Evolutionary conservation across 106 monocot genomes (phyloP).

Genomic region (Platanthera zijinensis): DNA sequence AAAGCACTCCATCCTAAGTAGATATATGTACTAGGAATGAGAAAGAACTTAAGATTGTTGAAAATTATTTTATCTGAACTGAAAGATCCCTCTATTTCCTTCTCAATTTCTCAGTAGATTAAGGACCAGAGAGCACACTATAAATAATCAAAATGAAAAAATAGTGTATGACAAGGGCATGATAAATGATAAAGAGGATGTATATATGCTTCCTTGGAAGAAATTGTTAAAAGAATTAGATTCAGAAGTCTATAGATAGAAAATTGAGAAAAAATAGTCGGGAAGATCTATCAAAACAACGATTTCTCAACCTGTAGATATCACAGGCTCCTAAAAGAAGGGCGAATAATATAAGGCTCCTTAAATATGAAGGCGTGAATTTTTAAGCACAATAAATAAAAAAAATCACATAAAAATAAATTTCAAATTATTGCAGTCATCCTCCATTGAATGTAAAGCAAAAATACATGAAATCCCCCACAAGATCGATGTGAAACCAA

Average conservation of each 20-base stretch:
- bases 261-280: background rate
- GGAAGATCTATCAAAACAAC: background rate
- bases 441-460: no score
- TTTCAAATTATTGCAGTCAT: no score
- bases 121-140: background rate
- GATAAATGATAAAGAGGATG: background rate
- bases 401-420: no score
- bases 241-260: background rate
- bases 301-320: no score
- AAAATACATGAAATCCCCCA: no score
- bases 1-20: background rate
- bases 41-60: background rate
- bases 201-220: background rate
- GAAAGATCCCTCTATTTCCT: background rate
- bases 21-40: background rate
- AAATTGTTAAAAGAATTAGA: background rate
- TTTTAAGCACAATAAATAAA: no score
- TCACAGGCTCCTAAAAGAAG: no score
- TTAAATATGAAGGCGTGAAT: no score
- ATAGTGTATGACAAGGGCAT: background rate
- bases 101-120: background rate
- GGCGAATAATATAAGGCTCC: no score
- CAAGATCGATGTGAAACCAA: no score
- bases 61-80: background rate
- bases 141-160: background rate